Base-by-base conservation (phyloP, 495 filamentous ascomycete genomes). In the Tetracladium marchalianum region DNA sequence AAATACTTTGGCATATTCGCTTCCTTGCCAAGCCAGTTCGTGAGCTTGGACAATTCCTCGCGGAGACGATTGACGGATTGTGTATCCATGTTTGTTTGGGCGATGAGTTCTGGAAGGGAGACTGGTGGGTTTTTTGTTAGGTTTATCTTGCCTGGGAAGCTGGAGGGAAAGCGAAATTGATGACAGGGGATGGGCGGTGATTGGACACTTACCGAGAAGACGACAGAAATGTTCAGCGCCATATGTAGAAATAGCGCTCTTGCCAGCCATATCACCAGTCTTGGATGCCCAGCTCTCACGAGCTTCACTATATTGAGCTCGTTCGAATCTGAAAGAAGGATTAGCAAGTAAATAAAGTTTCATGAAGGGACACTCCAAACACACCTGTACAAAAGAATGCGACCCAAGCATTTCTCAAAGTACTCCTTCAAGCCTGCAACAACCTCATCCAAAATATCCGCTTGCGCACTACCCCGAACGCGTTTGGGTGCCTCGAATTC, bases 21-120 rank as follows among this genome's bases (percentile, higher is more conserved):
- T 27, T 27, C 22, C 47, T 80, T 81, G 17, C 78, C 75, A 47
- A 98, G 67, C 84, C 86, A 98, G 33, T 74, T 67, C 5, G 82
- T 82, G 53, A 98, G 74, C 64, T 84, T 87, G 34, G 75, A 70
- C 13, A 97, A 69, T 55, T 98, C 92, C 50, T 95, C 88, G 10
- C 87, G 82, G 10, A 96, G 76, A 33, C 87, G 82, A 51, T 80
- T 84, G 41, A 92, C 85, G 8, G 85, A 86, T 62, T 90, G 88
- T 19, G 78, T 68, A 58, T 97, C 92, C 92, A 98, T 95, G 63
- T 95, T 95, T 27, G 92, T 98, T 60, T 96, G 90, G 13, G 88
- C 89, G 52, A 98, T 78, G 22, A 97, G 77, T 62, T 98, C 92
- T 0, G 93, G 92, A 52, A 98, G 78, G 7, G 81, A 81, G 10